Percentiles rank a stretch among this genome's conserved stretches.
phyloP scores from a whole-genome alignment of 768 basidiomycete species.

The Tulasnella sp. region DNA sequence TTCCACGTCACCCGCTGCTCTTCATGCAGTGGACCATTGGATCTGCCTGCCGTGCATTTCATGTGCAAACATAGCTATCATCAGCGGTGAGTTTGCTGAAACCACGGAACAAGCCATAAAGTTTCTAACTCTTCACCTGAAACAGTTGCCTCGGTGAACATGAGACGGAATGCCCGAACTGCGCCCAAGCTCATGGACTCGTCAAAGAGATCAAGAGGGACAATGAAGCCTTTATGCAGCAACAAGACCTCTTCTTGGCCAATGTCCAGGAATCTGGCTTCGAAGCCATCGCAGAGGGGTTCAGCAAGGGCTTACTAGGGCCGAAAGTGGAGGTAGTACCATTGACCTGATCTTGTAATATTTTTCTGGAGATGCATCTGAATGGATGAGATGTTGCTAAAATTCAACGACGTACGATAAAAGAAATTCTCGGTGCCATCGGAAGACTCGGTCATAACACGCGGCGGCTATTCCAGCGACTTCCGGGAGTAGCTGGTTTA shows the following conservation, averaged over 20 bases:
- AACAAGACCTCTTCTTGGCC: conserved; percentile 31
- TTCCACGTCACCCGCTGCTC: conserved; percentile 95
- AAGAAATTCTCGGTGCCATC: no score
- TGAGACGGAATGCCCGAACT: conserved; percentile 83
- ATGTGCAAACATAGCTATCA: conserved; percentile 99
- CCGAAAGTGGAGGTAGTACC: not conserved
- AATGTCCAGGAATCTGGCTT: conserved; percentile 25
- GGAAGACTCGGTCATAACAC: no score
- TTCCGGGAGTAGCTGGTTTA: no score
- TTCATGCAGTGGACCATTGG: conserved; percentile 78
- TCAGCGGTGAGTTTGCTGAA: conserved; percentile 53
- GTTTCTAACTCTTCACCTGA: not conserved
- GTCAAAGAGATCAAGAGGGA: conserved; percentile 83
- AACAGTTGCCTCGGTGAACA: conserved; percentile 79
- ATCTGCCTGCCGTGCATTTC: conserved; percentile 89
- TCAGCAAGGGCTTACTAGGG: conserved; percentile 20
- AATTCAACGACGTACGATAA: no score
- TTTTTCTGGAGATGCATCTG: not conserved
- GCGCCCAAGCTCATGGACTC: conserved; percentile 77
- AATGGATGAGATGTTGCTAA: not conserved
- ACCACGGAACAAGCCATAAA: not conserved
- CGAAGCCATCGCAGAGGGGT: conserved; percentile 25
- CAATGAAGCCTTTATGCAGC: conserved; percentile 74
- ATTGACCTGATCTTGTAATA: not conserved
- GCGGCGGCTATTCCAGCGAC: no score